Conservation (phyloP, 352 stramenopile genomes). For the Phytophthora cajani region DNA sequence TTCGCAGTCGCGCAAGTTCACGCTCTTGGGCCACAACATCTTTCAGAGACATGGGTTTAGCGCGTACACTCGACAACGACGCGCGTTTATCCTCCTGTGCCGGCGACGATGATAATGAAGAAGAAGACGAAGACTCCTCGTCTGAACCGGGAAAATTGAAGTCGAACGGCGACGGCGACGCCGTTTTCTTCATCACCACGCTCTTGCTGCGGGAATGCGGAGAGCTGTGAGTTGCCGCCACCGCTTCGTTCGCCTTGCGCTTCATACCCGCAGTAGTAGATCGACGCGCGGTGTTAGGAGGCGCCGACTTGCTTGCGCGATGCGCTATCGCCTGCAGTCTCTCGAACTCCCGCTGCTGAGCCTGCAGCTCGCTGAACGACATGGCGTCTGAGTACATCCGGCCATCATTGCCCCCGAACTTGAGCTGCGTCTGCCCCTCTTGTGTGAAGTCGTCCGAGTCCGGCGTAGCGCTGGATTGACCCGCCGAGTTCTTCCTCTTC, state of each 20-base stretch:
- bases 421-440: slow-evolving; percentile 21
- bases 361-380: slow-evolving; percentile 69
- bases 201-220: slow-evolving; percentile 3
- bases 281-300: slow-evolving; percentile 14
- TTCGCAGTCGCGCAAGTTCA: slow-evolving; percentile 30
- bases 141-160: slow-evolving; percentile 37
- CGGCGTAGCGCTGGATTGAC: slow-evolving; percentile 2
- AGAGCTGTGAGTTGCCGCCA: slow-evolving; percentile 1
- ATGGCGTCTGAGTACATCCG: slow-evolving; percentile 47
- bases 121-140: slow-evolving; percentile 31
- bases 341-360: slow-evolving; percentile 61
- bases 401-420: slow-evolving; percentile 22
- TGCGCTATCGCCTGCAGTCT: slow-evolving; percentile 35
- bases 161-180: slow-evolving; percentile 33
- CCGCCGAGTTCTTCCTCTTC: slow-evolving; percentile 7
- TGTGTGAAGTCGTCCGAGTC: slow-evolving; percentile 21
- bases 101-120: slow-evolving; percentile 20
- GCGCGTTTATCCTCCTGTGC: slow-evolving; percentile 3
- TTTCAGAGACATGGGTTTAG: slow-evolving; percentile 31
- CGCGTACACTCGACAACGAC: slow-evolving; percentile 4
- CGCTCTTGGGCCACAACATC: slow-evolving; percentile 40
- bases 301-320: slow-evolving; percentile 16
- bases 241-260: slow-evolving; percentile 23
- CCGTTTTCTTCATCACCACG: slow-evolving; percentile 33
- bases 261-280: slow-evolving; percentile 25